phyloP scores from a whole-genome alignment of 371 early-diverging fungal species.

The Apophysomyces variabilis region DNA sequence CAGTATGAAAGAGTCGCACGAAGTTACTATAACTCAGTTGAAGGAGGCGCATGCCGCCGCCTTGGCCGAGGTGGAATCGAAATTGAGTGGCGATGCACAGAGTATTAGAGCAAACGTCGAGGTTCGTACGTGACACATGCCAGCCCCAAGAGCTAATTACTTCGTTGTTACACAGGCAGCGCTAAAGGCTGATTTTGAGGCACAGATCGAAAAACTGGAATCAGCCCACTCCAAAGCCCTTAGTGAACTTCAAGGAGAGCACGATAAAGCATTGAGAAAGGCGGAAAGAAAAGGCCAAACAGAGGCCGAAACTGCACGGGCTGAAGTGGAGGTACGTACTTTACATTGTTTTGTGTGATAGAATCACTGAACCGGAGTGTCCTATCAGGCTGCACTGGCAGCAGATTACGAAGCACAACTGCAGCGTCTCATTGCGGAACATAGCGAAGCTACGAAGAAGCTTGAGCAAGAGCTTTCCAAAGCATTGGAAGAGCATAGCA shows the following conservation, averaged over 20 bases:
- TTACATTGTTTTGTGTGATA: background rate
- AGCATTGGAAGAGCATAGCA: background rate
- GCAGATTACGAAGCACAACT: conserved; percentile 23
- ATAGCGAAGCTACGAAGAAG: conserved; percentile 6
- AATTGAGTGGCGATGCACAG: conserved; percentile 15
- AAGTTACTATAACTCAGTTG: background rate
- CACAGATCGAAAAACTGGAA: conserved; percentile 9
- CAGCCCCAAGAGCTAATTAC: background rate
- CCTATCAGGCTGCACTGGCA: conserved; percentile 13
- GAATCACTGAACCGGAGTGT: background rate
- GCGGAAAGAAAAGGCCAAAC: conserved; percentile 12
- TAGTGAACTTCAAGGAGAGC: conserved; percentile 13
- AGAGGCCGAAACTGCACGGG: conserved; percentile 13
- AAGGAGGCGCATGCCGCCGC: conserved; percentile 17
- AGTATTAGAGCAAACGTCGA: conserved; percentile 2
- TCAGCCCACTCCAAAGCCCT: background rate
- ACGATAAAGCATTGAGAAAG: conserved; percentile 14
- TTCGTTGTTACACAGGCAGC: background rate
- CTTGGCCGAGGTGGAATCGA: conserved; percentile 22
- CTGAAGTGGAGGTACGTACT: conserved; percentile 7
- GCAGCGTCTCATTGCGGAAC: conserved; percentile 9
- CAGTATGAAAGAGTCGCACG: background rate
- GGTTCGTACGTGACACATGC: conserved; percentile 1
- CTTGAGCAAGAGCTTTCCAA: conserved; percentile 14
- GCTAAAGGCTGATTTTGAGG: conserved; percentile 15